Base-by-base conservation (phyloP, 2,329 filamentous ascomycete species). In the Davidsoniella australis region DNA sequence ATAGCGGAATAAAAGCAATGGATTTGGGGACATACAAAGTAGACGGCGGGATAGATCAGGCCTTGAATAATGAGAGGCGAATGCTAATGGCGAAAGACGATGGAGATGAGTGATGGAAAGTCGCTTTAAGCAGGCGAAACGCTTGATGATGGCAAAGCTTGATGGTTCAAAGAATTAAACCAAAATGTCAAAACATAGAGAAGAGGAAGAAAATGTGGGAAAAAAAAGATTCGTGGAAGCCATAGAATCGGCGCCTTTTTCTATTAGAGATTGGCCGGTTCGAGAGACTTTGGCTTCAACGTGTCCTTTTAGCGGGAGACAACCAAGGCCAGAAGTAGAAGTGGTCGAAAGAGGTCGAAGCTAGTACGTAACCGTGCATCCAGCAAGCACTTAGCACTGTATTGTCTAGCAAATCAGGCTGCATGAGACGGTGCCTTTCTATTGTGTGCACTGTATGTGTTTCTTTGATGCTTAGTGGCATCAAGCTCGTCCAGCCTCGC, bases 151-250 rank as follows among this genome's bases (percentile, higher is more conserved):
- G 4, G 12, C 29, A 33, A 33, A 33, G 29, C 8, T 33, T 33
- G 29, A 9, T 9, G 29, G 29, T 33, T 33, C 29, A 33, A 33
- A 33, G 29, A 33, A 33, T 33, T 9, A 33, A 33, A 4, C 29
- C 29, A 33, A 33, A 33, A 33, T 10, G 23, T 36, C 45, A 37
- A 48, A 60, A 29, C 63, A 59, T 33, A 68, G 57, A 56, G n/a
- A 17, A 36, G n/a, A 41, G 39, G 39, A 33, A 50, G 23, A 16
- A 39, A 52, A 47, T 23, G 41, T 36, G 38, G 16, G 40, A 45
- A 24, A 45, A 44, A 39, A 44, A 47, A 38, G 45, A 37, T n/a
- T 37, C 37, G 33, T 17, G 39, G 20, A 47, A 36, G 8, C 26
- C 46, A 24, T 10, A 29, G 37, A 44, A 23, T 36, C 18, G 23